Base-by-base conservation (phyloP, 352 stramenopile genomes). In the Salisapilia sapeloensis region DNA sequence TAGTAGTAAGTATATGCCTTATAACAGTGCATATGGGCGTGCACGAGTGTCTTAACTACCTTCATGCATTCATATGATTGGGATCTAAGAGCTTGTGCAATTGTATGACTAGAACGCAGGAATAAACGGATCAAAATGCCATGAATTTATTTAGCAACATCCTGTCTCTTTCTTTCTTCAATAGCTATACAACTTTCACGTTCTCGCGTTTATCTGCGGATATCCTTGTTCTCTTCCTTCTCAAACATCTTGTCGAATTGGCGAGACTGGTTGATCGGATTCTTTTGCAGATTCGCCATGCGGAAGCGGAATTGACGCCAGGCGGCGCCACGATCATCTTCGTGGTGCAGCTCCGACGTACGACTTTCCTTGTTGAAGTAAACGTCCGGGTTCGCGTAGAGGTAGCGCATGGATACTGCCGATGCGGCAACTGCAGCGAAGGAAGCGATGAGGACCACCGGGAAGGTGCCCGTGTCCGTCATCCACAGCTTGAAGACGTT, bases 181-280 rank as follows among this genome's bases (percentile, higher is more conserved):
- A n/a, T n/a, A n/a, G n/a, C n/a, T n/a, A n/a, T n/a, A n/a, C n/a
- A n/a, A n/a, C n/a, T n/a, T n/a, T n/a, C n/a, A n/a, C n/a, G n/a
- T n/a, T n/a, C n/a, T n/a, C n/a, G 22, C 30, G 21, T 15, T 60
- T 65, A 75, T 66, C 60, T 61, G 40, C 60, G 55, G 36, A 72
- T 42, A 21, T 19, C 19, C 56, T 75, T 27, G 56, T 78, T 78
- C 44, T 72, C 55, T 4, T 55, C 33, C 38, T 66, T 67, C 22
- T 51, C 52, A 40, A 66, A 75, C 8, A 75, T 37, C 10, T 57
- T 38, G 44, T 79, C 60, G 44, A 67, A 75, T 39, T 66, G 54
- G 18, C 50, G 56, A n/a, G 60, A 79, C 56, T 79, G 60, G 54
- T 79, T 79, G 47, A 79, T 79, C 27, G 56, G 59, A 48, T 79